These are phyloP conservation scores for Coemansia furcata DNA, from an alignment of 192 early-diverging fungal species.

Conservation along the genomic window DNA sequence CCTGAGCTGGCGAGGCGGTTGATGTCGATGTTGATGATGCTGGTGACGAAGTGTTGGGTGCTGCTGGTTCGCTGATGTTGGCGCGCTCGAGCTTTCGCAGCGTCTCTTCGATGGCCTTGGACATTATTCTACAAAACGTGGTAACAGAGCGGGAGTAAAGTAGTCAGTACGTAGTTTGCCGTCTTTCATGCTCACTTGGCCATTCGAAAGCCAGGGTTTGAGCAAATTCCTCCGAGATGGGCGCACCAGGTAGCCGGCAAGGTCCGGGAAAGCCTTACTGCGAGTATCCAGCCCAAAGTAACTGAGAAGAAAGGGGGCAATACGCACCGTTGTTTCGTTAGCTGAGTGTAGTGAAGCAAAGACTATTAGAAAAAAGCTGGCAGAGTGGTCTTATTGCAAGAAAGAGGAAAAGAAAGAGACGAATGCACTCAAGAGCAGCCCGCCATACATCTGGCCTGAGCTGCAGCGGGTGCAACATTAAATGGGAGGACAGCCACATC, in stretches of 20 bases:
- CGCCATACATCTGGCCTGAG: not conserved
- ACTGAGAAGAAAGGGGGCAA: not conserved
- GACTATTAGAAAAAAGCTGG: not conserved
- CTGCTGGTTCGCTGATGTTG: constrained; percentile 26
- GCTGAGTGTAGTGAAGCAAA: not conserved
- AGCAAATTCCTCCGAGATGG: not conserved
- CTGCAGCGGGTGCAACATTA: not conserved
- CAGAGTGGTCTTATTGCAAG: not conserved
- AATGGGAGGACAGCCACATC: not conserved
- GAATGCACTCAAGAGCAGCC: not conserved
- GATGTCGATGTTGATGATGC: constrained; percentile 14
- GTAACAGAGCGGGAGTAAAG: not conserved
- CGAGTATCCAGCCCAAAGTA: not conserved
- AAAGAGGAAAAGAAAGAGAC: constrained; percentile 1
- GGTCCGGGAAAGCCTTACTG: not conserved
- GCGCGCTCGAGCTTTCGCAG: constrained; percentile 47
- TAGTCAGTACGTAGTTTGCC: not conserved
- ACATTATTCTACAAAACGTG: constrained; percentile 41
- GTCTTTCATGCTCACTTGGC: not conserved
- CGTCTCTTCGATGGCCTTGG: constrained; percentile 52
- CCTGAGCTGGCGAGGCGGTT: constrained; percentile 25
- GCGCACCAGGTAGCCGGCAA: not conserved
- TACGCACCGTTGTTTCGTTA: constrained; percentile 9
- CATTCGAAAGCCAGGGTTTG: not conserved
- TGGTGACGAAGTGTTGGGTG: constrained; percentile 19